phyloP scores from a whole-genome alignment of 2,329 filamentous ascomycete species.

The Xylariaceae sp. region DNA sequence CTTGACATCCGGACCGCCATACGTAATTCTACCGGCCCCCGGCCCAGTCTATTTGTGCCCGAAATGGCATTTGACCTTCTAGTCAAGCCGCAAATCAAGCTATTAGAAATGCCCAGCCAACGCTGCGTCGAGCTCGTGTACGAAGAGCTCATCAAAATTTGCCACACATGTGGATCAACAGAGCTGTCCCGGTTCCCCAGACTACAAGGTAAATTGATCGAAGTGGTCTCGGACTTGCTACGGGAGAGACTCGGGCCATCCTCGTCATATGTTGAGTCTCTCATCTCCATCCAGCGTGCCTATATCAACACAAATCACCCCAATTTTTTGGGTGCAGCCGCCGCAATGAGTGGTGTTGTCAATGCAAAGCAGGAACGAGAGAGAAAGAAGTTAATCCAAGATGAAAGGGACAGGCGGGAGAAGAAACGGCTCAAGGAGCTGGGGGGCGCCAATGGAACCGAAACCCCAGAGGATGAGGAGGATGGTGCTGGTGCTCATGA shows the following conservation, averaged over 20 bases:
- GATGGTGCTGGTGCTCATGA: constrained; percentile 56
- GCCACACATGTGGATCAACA: constrained; percentile 94
- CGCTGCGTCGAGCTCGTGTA: constrained; percentile 97
- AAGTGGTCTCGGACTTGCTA: constrained; percentile 93
- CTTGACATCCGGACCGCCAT: constrained; percentile 96
- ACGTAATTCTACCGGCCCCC: constrained; percentile 92
- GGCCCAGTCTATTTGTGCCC: constrained; percentile 93
- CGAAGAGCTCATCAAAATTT: constrained; percentile 98
- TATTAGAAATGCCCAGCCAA: constrained; percentile 90
- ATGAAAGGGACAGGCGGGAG: constrained; percentile 84
- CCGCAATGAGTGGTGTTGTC: constrained; percentile 96
- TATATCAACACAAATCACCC: constrained; percentile 99
- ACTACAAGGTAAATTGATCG: constrained; percentile 93
- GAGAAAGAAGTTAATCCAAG: constrained; percentile 71
- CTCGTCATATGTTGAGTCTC: constrained; percentile 87
- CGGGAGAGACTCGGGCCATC: constrained; percentile 87
- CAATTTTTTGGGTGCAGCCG: constrained; percentile 94
- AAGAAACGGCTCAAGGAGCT: constrained; percentile 78
- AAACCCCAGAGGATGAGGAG: constrained; percentile 65
- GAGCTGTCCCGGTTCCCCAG: constrained; percentile 90
- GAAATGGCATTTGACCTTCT: constrained; percentile 96
- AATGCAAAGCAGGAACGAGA: constrained; percentile 93
- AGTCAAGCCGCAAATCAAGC: constrained; percentile 97
- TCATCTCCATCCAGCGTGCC: constrained; percentile 94
- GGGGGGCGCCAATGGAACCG: constrained; percentile 70